Evolutionary conservation across 2,329 filamentous ascomycete species (phyloP), one percentile per base, ranked within the genome.

Genomic region (Sarocladium kiliense): DNA sequence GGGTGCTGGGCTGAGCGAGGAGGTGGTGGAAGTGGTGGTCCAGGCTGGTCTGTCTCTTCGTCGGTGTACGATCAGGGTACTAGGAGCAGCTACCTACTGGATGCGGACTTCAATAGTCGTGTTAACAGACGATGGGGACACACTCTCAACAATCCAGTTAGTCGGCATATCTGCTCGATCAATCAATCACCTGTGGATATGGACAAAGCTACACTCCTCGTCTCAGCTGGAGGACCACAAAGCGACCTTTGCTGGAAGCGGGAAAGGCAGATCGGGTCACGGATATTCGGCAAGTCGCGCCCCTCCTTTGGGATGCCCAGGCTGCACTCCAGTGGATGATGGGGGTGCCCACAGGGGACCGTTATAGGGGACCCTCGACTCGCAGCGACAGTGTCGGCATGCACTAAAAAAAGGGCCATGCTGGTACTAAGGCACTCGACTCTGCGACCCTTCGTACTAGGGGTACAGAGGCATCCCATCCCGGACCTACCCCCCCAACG

Each of bases 251-350:
- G n/a, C 47, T 51, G n/a, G 27, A 51, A 51, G 16, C 16, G 47
- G 47, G 27, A 51, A 51, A 27, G 47, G n/a, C 26, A 32, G 47
- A 51, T 51, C 47, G 47, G 47, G 3, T 36, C 47, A 36, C 47
- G 47, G 47, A 51, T 51, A 51, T 51, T 51, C 47, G 47, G 47
- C 47, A 51, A 51, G 30, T 51, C 47, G 44, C 41, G 44, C 47
- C 47, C 47, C 47, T 51, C 47, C 47, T 11, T 47, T 7, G 25
- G 36, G 36, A 10, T 39, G 36, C 36, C 12, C 12, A 16, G 39
- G 39, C 11, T 19, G n/a, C 11, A 39, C 36, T 9, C 12, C 36
- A 39, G 39, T 44, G 39, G n/a, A 21, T 44, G n/a, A 16, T n/a
- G 7, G 9, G 6, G 36, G 16, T n/a, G 7, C 5, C 36, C 36